Percentiles rank a stretch among this genome's conserved stretches.
Conservation (phyloP, 73 alveolate species). For the Paramecium octaurelia region DNA sequence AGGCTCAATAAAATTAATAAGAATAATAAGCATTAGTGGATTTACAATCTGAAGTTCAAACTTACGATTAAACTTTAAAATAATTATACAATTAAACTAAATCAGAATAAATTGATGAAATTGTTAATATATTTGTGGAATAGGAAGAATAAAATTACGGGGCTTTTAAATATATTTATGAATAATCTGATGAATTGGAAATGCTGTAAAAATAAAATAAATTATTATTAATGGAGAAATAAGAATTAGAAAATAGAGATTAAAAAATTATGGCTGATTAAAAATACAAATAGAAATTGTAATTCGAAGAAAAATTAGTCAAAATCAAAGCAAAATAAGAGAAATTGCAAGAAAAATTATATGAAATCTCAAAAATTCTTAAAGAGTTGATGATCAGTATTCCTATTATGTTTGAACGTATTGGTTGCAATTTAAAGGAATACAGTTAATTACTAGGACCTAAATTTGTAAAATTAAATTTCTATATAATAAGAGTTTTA, state of each 20-base stretch:
- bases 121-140: conserved; percentile 5
- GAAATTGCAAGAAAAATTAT: neutral
- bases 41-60: neutral
- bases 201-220: neutral
- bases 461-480: neutral
- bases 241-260: neutral
- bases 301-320: neutral
- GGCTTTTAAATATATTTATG: conserved; percentile 22
- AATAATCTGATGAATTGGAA: conserved; percentile 1
- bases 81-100: neutral
- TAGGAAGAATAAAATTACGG: conserved; percentile 26
- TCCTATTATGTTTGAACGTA: conserved; percentile 41
- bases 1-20: conserved; percentile 14
- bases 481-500: neutral
- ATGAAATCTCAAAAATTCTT: neutral
- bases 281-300: neutral
- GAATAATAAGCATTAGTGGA: neutral
- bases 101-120: neutral
- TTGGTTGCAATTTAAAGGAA: conserved; percentile 22
- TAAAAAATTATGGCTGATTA: neutral
- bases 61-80: neutral
- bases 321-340: neutral
- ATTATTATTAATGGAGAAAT: neutral
- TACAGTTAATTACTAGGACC: neutral
- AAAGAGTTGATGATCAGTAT: conserved; percentile 42